phyloP scores from a whole-genome alignment of 192 early-diverging fungal species.

The Podila verticillata region DNA sequence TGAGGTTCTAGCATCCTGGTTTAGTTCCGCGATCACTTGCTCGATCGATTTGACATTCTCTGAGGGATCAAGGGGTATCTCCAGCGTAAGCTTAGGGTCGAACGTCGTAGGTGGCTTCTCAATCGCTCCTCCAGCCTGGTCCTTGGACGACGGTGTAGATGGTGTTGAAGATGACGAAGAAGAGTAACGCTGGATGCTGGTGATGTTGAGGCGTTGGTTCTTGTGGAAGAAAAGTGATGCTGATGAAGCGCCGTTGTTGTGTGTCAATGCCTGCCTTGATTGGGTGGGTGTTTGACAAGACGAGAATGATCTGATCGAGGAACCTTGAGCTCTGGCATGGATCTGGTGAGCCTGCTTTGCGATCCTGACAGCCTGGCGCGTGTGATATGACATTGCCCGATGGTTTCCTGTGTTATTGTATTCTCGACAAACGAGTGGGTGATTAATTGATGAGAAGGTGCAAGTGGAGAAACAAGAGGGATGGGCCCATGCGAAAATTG shows the following conservation, averaged over 20 bases:
- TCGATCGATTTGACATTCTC: slow-evolving; percentile 33
- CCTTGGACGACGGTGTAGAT: background rate
- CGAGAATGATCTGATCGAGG: too few relatives aligned
- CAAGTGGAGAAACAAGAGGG: too few relatives aligned
- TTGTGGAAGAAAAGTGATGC: background rate
- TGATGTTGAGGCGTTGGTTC: too few relatives aligned
- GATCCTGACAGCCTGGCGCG: slow-evolving; percentile 8
- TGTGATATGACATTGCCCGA: slow-evolving; percentile 1
- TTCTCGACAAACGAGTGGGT: background rate
- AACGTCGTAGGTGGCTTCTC: slow-evolving; percentile 18
- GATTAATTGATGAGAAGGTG: background rate
- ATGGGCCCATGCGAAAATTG: too few relatives aligned
- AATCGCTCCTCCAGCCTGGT: background rate
- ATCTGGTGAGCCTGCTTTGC: background rate
- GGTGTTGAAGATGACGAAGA: background rate
- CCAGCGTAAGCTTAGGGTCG: background rate
- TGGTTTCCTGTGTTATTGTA: background rate
- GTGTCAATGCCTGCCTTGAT: background rate
- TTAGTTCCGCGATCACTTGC: slow-evolving; percentile 30
- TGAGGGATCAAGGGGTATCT: background rate
- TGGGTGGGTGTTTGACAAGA: too few relatives aligned
- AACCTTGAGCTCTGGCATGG: background rate
- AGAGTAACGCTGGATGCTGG: too few relatives aligned
- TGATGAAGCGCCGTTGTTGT: background rate
- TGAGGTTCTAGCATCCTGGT: slow-evolving; percentile 1